phyloP scores from a whole-genome alignment of 495 filamentous ascomycete species.

The Aspergillus leporis region DNA sequence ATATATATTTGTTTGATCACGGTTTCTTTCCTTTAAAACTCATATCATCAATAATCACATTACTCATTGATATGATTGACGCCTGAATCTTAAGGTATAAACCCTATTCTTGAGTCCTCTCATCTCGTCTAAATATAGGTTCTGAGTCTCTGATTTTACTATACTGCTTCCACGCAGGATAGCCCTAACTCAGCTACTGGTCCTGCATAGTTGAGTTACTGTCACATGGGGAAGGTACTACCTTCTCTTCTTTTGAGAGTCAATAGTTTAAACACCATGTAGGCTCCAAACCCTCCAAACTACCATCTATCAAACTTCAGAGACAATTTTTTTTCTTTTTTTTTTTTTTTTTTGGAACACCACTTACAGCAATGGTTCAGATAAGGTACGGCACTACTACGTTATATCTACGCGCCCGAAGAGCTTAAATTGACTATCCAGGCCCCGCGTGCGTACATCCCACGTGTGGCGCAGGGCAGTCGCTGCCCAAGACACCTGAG shows the following conservation, averaged over 20 bases:
- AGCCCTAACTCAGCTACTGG: background rate
- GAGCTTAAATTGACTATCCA: background rate
- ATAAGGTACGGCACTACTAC: background rate
- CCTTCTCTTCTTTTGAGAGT: background rate
- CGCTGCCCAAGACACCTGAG: background rate
- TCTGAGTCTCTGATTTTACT: background rate
- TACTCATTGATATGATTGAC: background rate
- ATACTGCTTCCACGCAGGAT: too few species aligned
- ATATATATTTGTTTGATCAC: background rate
- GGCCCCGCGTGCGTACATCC: background rate
- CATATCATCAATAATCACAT: background rate
- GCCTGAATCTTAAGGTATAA: background rate
- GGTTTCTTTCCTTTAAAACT: background rate
- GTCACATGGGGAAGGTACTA: background rate
- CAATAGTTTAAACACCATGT: background rate
- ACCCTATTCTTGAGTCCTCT: background rate
- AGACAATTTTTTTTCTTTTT: too few species aligned
- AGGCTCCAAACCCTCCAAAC: background rate
- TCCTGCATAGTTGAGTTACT: background rate
- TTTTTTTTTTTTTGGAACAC: too few species aligned
- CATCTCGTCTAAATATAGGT: background rate
- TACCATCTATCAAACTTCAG: background rate
- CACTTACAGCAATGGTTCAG: background rate
- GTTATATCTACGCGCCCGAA: background rate
- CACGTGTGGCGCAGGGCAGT: conserved; percentile 2